Evolutionary conservation across 805 yeast species (phyloP), one percentile per base, ranked within the genome.

Genomic region (Cephaloascus fragrans): DNA sequence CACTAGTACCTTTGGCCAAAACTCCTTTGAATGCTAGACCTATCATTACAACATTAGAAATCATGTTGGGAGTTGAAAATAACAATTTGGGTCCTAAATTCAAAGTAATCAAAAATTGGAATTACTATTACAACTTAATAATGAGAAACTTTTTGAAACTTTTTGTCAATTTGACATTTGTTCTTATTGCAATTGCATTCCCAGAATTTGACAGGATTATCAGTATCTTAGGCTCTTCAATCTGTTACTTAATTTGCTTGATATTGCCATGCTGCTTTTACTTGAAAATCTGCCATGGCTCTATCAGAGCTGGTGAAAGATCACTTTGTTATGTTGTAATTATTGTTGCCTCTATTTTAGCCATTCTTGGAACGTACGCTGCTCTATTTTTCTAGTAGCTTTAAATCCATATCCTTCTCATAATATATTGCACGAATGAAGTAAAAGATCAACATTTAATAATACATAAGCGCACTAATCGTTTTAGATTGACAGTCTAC

Each of bases 11-110:
- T 1, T 56, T 87, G 23, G 85, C 96, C 2, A 88, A 88, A 51
- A 72, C 87, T 1, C 95, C 96, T 1, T 67, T 87, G 32, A 81
- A 80, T 47, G 84, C 89, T 10, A 76, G 87, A 50, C 96, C 96
- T 0, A 77, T 88, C 20, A 74, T 84, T 26, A 69, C 89, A 1
- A 77, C 87, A 1, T 51, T 83, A 31, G 94, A 84, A 48, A 57
- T 67, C 9, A 40, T 77, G n/a, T 56, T 75, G 26, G 60, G 62
- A 41, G 57, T 59, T 19, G 58, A 58, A 36, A 41, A 43, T 3
- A 31, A 36, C 6, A 37, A 51, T 9, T 34, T 37, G 12, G 37
- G 39, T n/a, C 16, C 31, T 4, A 18, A n/a, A 5, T 32, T 23
- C 17, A 19, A 19, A 15, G 39, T 29, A 28, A 37, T 35, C n/a